Evolutionary conservation across 2,329 filamentous ascomycete genomes (phyloP).

Genomic region (Tolypocladium nubicola): DNA sequence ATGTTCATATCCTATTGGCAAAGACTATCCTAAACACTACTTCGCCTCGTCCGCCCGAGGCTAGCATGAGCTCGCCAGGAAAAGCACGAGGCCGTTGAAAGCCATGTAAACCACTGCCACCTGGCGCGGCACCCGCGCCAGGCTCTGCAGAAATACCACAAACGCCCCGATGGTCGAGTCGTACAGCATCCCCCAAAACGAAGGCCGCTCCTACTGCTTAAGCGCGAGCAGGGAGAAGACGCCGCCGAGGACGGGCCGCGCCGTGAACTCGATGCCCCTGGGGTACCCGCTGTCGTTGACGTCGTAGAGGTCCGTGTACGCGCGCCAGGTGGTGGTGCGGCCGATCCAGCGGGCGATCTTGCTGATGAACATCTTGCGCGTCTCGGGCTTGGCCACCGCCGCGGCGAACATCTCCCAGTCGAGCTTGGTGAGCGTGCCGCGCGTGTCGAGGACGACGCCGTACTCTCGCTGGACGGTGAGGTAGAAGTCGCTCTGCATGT

Average conservation of each 20-base stretch:
- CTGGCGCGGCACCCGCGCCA: neutral
- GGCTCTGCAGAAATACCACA: too few species aligned
- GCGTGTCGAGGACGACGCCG: conserved; percentile 72
- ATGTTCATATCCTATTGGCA: neutral
- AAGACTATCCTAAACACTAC: neutral
- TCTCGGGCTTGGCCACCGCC: conserved; percentile 54
- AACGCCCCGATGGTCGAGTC: neutral
- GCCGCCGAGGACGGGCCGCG: conserved; percentile 69
- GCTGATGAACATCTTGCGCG: conserved; percentile 55
- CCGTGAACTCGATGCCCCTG: conserved; percentile 57
- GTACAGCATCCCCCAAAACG: neutral
- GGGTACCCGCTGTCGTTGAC: conserved; percentile 55
- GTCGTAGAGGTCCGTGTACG: conserved; percentile 70
- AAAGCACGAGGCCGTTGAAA: neutral
- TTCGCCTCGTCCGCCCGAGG: neutral
- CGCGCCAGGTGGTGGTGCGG: conserved; percentile 57
- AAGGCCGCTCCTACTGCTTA: neutral
- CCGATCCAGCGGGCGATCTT: conserved; percentile 66
- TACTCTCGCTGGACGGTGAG: conserved; percentile 59
- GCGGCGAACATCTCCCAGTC: conserved; percentile 85
- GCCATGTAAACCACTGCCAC: neutral
- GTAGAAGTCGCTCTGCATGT: conserved; percentile 71
- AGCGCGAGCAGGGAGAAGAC: conserved; percentile 71
- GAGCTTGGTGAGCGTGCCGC: conserved; percentile 73
- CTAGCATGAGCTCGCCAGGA: neutral